Conservation (phyloP, 1,284 basidiomycete genomes). For the Gomphus sp. region DNA sequence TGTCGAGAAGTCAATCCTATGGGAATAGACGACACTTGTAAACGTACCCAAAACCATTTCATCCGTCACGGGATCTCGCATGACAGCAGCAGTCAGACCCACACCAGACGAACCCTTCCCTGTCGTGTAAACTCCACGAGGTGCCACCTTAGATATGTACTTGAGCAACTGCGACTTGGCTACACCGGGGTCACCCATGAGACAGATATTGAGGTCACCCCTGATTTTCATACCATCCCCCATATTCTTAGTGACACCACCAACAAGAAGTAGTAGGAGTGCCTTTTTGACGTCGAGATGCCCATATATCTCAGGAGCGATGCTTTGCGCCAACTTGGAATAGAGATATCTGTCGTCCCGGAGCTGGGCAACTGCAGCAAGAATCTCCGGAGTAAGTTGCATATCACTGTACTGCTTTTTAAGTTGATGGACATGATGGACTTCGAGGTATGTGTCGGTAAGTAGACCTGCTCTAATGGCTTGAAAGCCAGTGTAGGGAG, state of each 20-base stretch:
- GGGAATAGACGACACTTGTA: slow-evolving; percentile 6
- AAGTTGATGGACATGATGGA: slow-evolving; percentile 84
- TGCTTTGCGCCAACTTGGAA: slow-evolving; percentile 75
- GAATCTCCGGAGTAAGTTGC: slow-evolving; percentile 85
- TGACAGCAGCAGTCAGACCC: slow-evolving; percentile 96
- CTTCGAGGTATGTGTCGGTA: slow-evolving; percentile 96
- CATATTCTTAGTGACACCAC: slow-evolving; percentile 91
- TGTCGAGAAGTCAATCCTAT: slow-evolving; percentile 24
- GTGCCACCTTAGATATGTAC: slow-evolving; percentile 98
- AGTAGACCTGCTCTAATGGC: slow-evolving; percentile 90
- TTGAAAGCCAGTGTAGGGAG: slow-evolving; percentile 83
- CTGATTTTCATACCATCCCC: slow-evolving; percentile 99
- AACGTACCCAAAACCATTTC: slow-evolving; percentile 91
- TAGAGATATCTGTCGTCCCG: slow-evolving; percentile 76
- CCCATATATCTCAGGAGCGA: slow-evolving; percentile 98
- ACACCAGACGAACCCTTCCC: slow-evolving; percentile 98
- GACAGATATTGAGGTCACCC: slow-evolving; percentile 94
- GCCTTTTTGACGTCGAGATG: slow-evolving; percentile 98
- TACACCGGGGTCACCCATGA: slow-evolving; percentile 99
- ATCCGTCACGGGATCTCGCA: slow-evolving; percentile 98
- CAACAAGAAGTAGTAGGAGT: slow-evolving; percentile 87
- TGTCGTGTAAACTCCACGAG: slow-evolving; percentile 96
- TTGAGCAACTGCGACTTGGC: slow-evolving; percentile 98
- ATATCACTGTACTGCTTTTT: slow-evolving; percentile 97
- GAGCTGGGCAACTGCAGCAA: slow-evolving; percentile 62